Conservation (phyloP, 139 green algal species). For the Closterium sp. region DNA sequence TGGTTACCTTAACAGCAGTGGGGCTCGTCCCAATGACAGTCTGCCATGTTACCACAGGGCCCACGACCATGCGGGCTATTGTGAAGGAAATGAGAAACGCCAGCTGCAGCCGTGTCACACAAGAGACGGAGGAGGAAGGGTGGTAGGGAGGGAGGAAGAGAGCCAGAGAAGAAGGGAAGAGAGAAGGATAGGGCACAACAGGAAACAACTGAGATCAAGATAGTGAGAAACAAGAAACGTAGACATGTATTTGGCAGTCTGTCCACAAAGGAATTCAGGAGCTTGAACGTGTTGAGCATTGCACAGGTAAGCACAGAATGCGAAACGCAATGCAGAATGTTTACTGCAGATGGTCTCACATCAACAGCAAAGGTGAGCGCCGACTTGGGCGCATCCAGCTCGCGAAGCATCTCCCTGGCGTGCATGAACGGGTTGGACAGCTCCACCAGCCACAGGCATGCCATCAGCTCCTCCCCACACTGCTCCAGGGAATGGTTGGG, state of each 20-base stretch:
- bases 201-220: neutral
- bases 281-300: too few species aligned
- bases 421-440: conserved; percentile 50
- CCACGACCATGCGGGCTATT: neutral
- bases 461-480: conserved; percentile 40
- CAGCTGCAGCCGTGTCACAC: neutral
- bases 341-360: neutral
- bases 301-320: neutral
- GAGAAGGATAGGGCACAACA: neutral
- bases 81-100: neutral
- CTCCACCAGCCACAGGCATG: conserved; percentile 50
- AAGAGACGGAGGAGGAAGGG: too few species aligned
- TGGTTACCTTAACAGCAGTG: neutral
- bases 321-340: neutral
- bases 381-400: conserved; percentile 12
- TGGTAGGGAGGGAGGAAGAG: too few species aligned
- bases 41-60: neutral
- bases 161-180: too few species aligned
- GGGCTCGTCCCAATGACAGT: neutral
- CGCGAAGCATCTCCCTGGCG: conserved; percentile 32
- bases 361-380: neutral
- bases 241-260: neutral
- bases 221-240: neutral
- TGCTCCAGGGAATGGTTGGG: neutral
- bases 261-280: neutral